Base-by-base conservation (phyloP, 352 stramenopile genomes). In the Thraustochytrium striatum region DNA sequence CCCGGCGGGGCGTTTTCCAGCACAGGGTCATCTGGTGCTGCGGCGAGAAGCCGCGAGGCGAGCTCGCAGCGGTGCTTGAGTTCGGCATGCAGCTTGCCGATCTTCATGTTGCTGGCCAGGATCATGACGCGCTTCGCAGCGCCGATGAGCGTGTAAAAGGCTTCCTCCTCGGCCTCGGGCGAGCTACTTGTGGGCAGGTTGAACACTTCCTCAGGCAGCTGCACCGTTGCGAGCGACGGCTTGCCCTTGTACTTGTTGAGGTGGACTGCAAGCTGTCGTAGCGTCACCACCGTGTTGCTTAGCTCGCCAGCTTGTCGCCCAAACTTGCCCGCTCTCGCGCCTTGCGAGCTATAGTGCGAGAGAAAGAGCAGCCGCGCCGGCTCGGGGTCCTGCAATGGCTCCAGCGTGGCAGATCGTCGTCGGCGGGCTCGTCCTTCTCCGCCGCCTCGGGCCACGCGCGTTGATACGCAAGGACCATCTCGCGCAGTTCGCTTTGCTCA, bases 171-270 rank as follows among this genome's bases (percentile, higher is more conserved):
- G 50, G 65, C 65, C 25, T 3, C 1, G 0, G 52, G 44, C 21
- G 65, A 32, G 50, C 65, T 75, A 1, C n/a, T 62, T 9, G 65
- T 75, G 11, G 65, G 65, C 35, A 75, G 25, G 50, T 75, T 61
- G 3, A 75, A 75, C 19, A 75, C 65, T 30, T 75, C 65, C 7
- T 75, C 65, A n/a, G 65, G 65, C 43, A 75, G 47, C 47, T 75
- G 65, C 16, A 75, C 65, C 28, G 65, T 75, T 19, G 65, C 65
- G 11, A 75, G 52, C 39, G 65, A 75, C 25, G 65, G 65, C 52
- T 75, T 75, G 35, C 65, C 65, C 39, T 75, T 75, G 65, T 75
- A 75, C 50, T 75, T 75, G 19, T 5, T 43, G 28, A 75, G 25
- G 39, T 75, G 65, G 3, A 44, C 11, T 25, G 32, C 50, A 16